Conservation (phyloP, 371 early-diverging fungal genomes). For the Apophysomyces trapeziformis region DNA sequence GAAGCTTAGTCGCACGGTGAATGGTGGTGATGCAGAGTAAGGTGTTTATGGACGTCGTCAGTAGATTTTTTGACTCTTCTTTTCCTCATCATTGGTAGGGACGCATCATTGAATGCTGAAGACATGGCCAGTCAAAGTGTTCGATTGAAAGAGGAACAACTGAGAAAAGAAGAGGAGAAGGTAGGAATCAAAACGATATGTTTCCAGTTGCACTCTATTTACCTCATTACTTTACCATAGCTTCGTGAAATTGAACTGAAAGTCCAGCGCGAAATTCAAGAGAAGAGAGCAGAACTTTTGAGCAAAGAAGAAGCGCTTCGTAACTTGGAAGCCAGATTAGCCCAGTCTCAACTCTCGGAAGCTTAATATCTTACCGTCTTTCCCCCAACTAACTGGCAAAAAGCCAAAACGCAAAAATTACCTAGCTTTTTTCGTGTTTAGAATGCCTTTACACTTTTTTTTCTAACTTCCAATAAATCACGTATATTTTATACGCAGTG, state of each 20-base stretch:
- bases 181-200: slow-evolving; percentile 26
- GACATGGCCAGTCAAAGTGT: slow-evolving; percentile 59
- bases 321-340: slow-evolving; percentile 55
- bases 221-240: slow-evolving; percentile 19
- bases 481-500: slow-evolving; percentile 18
- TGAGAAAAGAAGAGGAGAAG: slow-evolving; percentile 68
- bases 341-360: slow-evolving; percentile 50
- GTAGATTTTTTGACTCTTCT: neutral
- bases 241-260: slow-evolving; percentile 63
- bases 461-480: slow-evolving; percentile 5
- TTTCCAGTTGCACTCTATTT: neutral
- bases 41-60: slow-evolving; percentile 20
- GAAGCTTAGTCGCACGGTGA: slow-evolving; percentile 78
- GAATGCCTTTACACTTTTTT: slow-evolving; percentile 5
- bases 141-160: slow-evolving; percentile 63
- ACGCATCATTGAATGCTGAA: slow-evolving; percentile 52
- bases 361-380: slow-evolving; percentile 15
- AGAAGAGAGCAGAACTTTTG: slow-evolving; percentile 62
- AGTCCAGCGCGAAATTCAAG: slow-evolving; percentile 64
- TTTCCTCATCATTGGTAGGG: slow-evolving; percentile 18
- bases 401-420: slow-evolving; percentile 5
- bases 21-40: slow-evolving; percentile 59
- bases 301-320: slow-evolving; percentile 66
- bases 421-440: slow-evolving; percentile 3
- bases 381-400: neutral